phyloP scores from a whole-genome alignment of 2,329 filamentous ascomycete genomes.

The Teratosphaeria epicoccoides region DNA sequence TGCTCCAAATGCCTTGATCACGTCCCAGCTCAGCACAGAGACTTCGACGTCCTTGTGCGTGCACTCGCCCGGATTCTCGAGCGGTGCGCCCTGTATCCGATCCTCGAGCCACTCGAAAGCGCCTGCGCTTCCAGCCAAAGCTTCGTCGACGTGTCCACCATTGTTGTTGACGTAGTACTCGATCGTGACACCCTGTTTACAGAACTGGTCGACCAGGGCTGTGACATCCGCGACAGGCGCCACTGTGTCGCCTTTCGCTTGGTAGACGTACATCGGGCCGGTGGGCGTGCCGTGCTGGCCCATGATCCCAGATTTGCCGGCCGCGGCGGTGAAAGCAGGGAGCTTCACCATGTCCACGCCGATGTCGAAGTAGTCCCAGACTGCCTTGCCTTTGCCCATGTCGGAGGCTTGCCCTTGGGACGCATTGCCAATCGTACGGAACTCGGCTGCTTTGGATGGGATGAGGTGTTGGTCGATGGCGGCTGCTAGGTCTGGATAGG shows the following conservation, averaged over 20 bases:
- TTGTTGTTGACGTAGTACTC: not conserved
- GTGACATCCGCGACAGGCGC: slow-evolving; percentile 20
- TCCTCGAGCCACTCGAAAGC: not conserved
- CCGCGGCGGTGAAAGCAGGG: not conserved
- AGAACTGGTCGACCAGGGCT: slow-evolving; percentile 17
- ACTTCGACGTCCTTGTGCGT: not conserved
- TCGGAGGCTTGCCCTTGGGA: not conserved
- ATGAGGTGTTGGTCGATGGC: not conserved
- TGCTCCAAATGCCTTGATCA: not conserved
- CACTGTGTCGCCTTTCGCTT: slow-evolving; percentile 24
- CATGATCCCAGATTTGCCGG: not conserved
- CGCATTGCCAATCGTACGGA: not conserved
- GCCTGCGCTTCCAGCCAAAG: not conserved
- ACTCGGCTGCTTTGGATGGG: not conserved
- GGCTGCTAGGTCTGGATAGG: slow-evolving; percentile 10
- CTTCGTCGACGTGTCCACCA: not conserved
- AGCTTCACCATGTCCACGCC: slow-evolving; percentile 4
- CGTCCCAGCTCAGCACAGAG: not conserved
- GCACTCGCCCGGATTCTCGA: not conserved
- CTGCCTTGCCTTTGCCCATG: not conserved
- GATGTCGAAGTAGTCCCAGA: not conserved
- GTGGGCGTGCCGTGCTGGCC: not conserved
- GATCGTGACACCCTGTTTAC: slow-evolving; percentile 2
- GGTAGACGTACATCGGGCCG: slow-evolving; percentile 22
- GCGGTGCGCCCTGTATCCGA: not conserved